Base-by-base conservation (phyloP, 179 eudicot genomes). In the Camellia oleifera region DNA sequence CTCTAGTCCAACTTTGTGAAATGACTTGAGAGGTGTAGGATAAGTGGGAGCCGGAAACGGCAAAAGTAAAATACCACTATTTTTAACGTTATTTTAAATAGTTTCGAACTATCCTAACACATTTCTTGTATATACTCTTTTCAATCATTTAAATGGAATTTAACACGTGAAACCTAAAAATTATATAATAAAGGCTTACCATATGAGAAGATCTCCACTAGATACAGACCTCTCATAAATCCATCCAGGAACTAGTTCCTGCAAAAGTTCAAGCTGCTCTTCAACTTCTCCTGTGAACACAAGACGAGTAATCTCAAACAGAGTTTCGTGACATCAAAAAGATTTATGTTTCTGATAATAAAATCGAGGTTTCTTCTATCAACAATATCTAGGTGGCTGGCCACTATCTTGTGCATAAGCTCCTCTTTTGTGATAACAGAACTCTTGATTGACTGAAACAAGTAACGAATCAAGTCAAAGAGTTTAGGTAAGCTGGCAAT, bases 231-330 rank as follows among this genome's bases (percentile, higher is more conserved):
- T 83, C 87, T 92, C 94, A 57, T 83, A 81, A 66, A 95, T 75
- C 82, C 84, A 95, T 62, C 94, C 98, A 11, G 98, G 98, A 54
- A 85, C 93, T 48, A 94, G 78, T 84, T 95, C 97, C 81, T 85
- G 84, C 76, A 96, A 82, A 85, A 96, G 83, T 73, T 74, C 78
- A 26, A 96, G 89, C 74, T 94, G 97, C 67, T 90, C 91, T 83
- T 92, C 98, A 60, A 92, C 88, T 81, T 92, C 97, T 66, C 85
- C 99, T 96, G 93, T 72, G 54, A 64, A 65, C 18, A 77, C 62
- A 74, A 5, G 9, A 18, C 4, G 67, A 63, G n/a, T 62, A 80
- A 68, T n/a, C 60, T 65, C 60, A 60, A 14, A 40, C 12, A 50
- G 9, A 77, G 40, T 11, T 11, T n/a, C 40, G 2, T 2, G 4